Base-by-base conservation (phyloP, 2,329 filamentous ascomycete genomes). In the Neophaeococcomyces aloes region DNA sequence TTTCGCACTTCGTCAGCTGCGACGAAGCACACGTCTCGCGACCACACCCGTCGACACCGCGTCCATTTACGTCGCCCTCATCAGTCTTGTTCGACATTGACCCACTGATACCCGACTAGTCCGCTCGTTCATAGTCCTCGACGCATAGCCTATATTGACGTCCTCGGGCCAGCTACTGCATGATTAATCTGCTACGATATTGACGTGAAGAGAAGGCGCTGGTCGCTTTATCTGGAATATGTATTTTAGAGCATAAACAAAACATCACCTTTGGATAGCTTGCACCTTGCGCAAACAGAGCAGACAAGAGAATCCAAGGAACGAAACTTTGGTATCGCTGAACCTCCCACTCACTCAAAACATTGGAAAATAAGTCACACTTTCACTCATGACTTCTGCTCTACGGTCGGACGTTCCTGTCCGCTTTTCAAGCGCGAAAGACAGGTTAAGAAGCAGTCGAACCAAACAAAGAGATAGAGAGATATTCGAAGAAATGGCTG, bases 391-490 rank as follows among this genome's bases (percentile, higher is more conserved):
- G 53, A 55, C 45, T 50, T 55, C 51, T 29, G 38, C 49, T 45
- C 27, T 48, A 23, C 49, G 51, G 17, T 52, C 53, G 40, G 51
- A 53, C 41, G 51, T 55, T 30, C 53, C 53, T 15, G 39, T 48
- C 25, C 51, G 53, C 33, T 34, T 55, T 18, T 53, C 51, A 25
- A 53, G 51, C 35, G 53, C 53, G 34, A 53, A 50, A 29, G 50
- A 53, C n/a, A 47, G 51, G 23, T 48, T 48, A 17, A 53, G 37
- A 45, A 35, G 49, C 15, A 27, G 29, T 13, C 51, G 51, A 27
- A 47, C 29, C 29, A 52, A 45, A 41, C 17, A 38, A 42, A 32
- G 38, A 35, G 38, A 29, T 23, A 18, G 38, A 41, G 38, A 41
- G 13, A 32, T 27, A 33, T 29, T 29, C 17, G 42, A 35, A 42